Base-by-base conservation (phyloP, 2,329 filamentous ascomycete genomes). In the Coleophoma crateriformis region DNA sequence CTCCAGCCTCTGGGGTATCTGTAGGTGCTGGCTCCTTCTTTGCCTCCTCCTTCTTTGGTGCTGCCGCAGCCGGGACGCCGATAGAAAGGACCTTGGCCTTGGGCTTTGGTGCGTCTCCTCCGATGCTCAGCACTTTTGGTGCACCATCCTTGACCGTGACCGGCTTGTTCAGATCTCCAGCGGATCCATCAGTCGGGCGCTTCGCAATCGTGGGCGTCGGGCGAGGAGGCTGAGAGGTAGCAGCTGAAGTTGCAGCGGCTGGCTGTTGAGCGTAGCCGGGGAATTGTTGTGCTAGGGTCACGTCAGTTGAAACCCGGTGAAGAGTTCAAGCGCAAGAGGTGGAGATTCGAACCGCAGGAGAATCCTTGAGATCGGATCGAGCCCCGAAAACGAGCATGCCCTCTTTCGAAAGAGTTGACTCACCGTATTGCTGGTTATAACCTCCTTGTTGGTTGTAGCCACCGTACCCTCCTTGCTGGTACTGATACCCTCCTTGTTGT, bases 41-140 rank as follows among this genome's bases (percentile, higher is more conserved):
- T 54, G 54, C 49, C 74, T 71, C 67, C 59, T 75, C 73, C 63
- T 78, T 75, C 63, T 78, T 75, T 66, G 75, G 75, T 53, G 69
- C 48, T 81, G 76, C 45, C 78, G 72, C n/a, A 77, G 70, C 7
- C 1, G 78, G 70, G 15, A 72, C 77, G 41, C 87, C 86, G 49
- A 95, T 85, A 42, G 87, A 87, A 27, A 91, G 75, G n/a, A 92
- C 86, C 69, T 91, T 91, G 33, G 68, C 65, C 62, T 76, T 76
- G 48, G 75, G 69, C 64, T 76, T 75, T 27, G 69, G 59, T 20
- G 67, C 61, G 47, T 81, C 78, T 43, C 74, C 76, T 13, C 76
- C 75, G 57, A 78, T 81, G 64, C 69, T 83, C 58, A 84, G 68
- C 15, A 86, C 83, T 67, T 86, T 88, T 43, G 80, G 69, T 33